Percentiles rank a stretch among this genome's conserved stretches.
Conservation (phyloP, 148 eudicot genomes). For the Vaccinium myrtillus region DNA sequence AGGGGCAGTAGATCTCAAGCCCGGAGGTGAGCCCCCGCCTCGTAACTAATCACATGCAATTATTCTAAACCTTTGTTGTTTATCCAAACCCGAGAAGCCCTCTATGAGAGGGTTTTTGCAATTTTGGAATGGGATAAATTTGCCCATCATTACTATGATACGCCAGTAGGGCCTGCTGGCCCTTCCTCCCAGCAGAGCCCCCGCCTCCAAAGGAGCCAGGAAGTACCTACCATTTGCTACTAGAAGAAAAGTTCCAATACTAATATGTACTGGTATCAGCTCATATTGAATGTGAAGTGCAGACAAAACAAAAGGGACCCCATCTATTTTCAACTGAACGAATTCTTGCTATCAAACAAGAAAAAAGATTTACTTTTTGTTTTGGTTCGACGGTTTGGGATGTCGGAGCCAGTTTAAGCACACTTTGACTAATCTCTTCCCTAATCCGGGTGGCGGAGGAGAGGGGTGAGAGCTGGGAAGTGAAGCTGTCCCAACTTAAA, state of each 20-base stretch:
- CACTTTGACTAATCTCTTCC: no score
- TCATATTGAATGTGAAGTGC: background rate
- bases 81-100: no score
- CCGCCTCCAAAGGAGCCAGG: background rate
- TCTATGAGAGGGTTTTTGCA: no score
- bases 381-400: no score
- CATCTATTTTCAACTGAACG: background rate
- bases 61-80: background rate
- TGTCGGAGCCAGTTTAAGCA: no score
- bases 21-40: no score
- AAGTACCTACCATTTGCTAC: background rate
- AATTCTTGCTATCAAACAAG: slow-evolving; percentile 1
- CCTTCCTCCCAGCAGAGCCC: no score
- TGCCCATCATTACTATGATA: no score
- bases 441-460: slow-evolving; percentile 77
- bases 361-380: background rate
- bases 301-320: background rate
- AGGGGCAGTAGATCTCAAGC: no score
- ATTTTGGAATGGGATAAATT: no score
- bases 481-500: slow-evolving; percentile 72
- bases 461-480: slow-evolving; percentile 93
- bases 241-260: slow-evolving; percentile 17
- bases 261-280: background rate
- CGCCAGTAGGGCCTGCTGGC: no score
- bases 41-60: no score